Evolutionary conservation across 768 basidiomycete genomes (phyloP), one percentile per base, ranked within the genome.

Genomic region (Termitomyces sp.): DNA sequence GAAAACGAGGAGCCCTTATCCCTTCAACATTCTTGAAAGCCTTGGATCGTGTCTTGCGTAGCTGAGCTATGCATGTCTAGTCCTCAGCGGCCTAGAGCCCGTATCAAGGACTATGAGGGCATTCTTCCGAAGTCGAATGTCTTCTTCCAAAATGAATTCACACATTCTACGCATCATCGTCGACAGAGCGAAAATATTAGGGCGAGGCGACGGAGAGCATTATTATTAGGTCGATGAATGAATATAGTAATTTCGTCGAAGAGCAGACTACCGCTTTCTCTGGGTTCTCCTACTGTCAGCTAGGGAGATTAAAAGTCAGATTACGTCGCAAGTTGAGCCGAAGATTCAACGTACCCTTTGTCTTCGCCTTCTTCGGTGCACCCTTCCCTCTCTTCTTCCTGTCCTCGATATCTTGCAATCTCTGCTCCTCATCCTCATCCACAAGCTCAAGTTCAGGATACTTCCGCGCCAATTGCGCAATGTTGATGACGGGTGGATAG

Each of bases 341-440:
- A 36, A 36, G 34, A 64, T 9, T 45, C 14, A 37, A 77, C 83
- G 50, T 47, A 90, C 91, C 84, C 72, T 83, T 79, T 29, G 76
- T 76, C 72, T 86, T 91, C 2, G 89, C 87, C 74, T 94, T 94
- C 76, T 87, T 85, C 57, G 92, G 92, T 25, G 87, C 82, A 49
- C 91, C 92, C 75, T 94, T 93, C 34, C 92, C 92, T 80, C 92
- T 83, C 67, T 79, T 83, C 74, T 83, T 89, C 70, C 77, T 81
- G 59, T 85, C 81, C 67, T 83, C 83, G 5, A 92, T 81, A 68
- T 93, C 91, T 72, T 81, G 78, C 52, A 90, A 56, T 55, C 91
- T 78, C 74, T 86, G 83, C 63, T 83, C 79, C 75, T 94, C 92
- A 40, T 81, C 79, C 56, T 83, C 80, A 67, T 93, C 82, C 31